Conservation (phyloP, 2,329 filamentous ascomycete species). For the Colletotrichum karsti region DNA sequence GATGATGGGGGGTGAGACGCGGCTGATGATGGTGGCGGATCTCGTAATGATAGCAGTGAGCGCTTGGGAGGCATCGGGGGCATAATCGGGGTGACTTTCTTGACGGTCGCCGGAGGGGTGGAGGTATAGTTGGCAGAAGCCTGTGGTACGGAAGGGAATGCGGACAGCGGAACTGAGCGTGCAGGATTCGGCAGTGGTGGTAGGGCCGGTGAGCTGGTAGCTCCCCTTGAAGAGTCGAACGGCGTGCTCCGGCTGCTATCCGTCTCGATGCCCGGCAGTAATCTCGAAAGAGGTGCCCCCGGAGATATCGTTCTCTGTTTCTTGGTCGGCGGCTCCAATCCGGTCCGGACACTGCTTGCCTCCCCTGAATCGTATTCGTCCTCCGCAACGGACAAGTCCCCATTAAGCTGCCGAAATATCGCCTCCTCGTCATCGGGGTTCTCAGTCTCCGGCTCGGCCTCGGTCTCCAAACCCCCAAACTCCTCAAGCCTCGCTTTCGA, state of each 20-base stretch:
- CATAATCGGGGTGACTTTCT: neutral
- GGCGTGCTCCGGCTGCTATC: slow-evolving; percentile 11
- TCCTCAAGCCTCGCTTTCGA: slow-evolving; percentile 40
- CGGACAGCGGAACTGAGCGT: neutral
- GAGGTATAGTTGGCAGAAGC: neutral
- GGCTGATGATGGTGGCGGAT: neutral
- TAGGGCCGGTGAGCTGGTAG: slow-evolving; percentile 14
- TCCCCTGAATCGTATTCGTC: slow-evolving; percentile 8
- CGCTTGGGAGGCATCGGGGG: neutral
- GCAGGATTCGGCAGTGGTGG: slow-evolving; percentile 1
- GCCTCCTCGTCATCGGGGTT: slow-evolving; percentile 33
- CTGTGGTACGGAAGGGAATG: slow-evolving; percentile 1
- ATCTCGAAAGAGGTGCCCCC: neutral
- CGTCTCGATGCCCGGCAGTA: neutral
- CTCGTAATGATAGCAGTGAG: slow-evolving; percentile 5
- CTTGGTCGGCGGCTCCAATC: slow-evolving; percentile 8
- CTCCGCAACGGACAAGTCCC: neutral
- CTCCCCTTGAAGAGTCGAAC: slow-evolving; percentile 5
- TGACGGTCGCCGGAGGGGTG: neutral
- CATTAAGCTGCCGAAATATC: slow-evolving; percentile 20
- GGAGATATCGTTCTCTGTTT: slow-evolving; percentile 15
- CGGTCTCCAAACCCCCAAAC: slow-evolving; percentile 34
- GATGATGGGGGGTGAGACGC: neutral
- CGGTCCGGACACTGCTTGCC: neutral
- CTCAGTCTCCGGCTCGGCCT: slow-evolving; percentile 34